A percentile compares a stretch with the other conserved stretches of the same genome.
These are phyloP conservation scores for Ramalina peruviana DNA, from an alignment of 495 filamentous ascomycete genomes.

Conservation along the genomic window DNA sequence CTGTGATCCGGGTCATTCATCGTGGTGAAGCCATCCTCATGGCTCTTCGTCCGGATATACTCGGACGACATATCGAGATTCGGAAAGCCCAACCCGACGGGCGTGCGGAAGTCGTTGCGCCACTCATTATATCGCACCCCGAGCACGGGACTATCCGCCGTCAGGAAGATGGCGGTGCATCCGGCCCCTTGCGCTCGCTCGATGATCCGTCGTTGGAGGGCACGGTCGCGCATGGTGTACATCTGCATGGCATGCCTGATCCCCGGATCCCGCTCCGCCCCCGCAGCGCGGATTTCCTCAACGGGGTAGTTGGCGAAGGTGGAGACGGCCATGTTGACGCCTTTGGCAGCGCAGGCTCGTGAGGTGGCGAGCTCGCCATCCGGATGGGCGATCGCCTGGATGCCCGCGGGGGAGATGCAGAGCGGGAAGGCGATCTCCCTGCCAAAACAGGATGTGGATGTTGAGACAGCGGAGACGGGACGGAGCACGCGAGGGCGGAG, in stretches of 20 bases:
- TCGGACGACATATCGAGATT: conserved; percentile 12
- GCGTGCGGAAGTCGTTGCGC: conserved; percentile 25
- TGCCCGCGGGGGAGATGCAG: conserved; percentile 27
- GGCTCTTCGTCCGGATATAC: conserved; percentile 7
- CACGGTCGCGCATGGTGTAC: conserved; percentile 27
- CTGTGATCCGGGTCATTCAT: conserved; percentile 23
- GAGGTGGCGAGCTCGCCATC: conserved; percentile 36
- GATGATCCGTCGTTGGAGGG: conserved; percentile 1
- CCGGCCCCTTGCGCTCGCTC: conserved; percentile 10
- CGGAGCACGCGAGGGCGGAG: conserved; percentile 35
- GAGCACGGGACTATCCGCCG: conserved; percentile 23
- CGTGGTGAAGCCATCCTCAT: conserved; percentile 17
- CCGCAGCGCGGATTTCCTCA: conserved; percentile 20
- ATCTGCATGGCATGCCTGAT: conserved; percentile 29
- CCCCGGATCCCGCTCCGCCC: conserved; percentile 9
- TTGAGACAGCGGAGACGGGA: conserved; percentile 33
- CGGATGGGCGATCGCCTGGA: conserved; percentile 33
- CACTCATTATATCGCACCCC: conserved; percentile 28
- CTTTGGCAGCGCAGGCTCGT: conserved; percentile 25
- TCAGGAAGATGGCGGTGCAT: conserved; percentile 25
- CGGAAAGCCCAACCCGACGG: conserved; percentile 22
- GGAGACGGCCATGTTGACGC: conserved; percentile 30
- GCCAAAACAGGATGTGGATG: conserved; percentile 30
- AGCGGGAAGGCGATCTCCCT: conserved; percentile 24
- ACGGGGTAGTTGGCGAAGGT: conserved; percentile 25